These are phyloP conservation scores for Carpinus viminea DNA, from an alignment of 306 rosid species.

Conservation along the genomic window DNA sequence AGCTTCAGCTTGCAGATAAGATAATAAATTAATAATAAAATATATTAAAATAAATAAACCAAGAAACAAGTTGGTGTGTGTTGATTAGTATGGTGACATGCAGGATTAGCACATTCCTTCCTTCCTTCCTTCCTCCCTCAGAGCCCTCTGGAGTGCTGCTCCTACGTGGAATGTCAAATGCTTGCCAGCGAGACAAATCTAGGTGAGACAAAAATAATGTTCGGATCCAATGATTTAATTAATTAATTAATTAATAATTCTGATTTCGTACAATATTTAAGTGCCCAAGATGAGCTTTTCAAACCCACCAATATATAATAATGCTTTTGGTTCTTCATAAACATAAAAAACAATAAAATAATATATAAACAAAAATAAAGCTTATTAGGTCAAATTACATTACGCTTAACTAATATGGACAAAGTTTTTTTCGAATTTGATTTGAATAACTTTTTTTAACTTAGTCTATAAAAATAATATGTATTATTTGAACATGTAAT, in stretches of 20 bases:
- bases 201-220: slow-evolving; percentile 19
- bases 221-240: slow-evolving; percentile 35
- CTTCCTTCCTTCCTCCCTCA: not conserved
- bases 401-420: slow-evolving; percentile 26
- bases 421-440: too few species aligned
- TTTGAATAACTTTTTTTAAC: too few species aligned
- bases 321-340: slow-evolving; percentile 38
- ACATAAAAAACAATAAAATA: slow-evolving; percentile 22
- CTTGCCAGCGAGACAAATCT: slow-evolving; percentile 31
- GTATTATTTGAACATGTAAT: too few species aligned
- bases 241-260: slow-evolving; percentile 27
- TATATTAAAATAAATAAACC: not conserved
- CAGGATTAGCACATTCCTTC: slow-evolving; percentile 36
- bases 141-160: slow-evolving; percentile 27
- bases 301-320: slow-evolving; percentile 34
- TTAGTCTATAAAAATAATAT: too few species aligned
- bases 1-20: slow-evolving; percentile 21
- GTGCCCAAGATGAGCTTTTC: slow-evolving; percentile 42
- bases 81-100: slow-evolving; percentile 32
- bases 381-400: slow-evolving; percentile 51
- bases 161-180: not conserved
- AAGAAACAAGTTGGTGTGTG: slow-evolving; percentile 14
- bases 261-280: slow-evolving; percentile 38
- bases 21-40: slow-evolving; percentile 6
- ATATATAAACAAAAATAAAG: slow-evolving; percentile 10